These are phyloP conservation scores for Theileria sp. DNA, from an alignment of 169 alveolate species.

Conservation along the genomic window DNA sequence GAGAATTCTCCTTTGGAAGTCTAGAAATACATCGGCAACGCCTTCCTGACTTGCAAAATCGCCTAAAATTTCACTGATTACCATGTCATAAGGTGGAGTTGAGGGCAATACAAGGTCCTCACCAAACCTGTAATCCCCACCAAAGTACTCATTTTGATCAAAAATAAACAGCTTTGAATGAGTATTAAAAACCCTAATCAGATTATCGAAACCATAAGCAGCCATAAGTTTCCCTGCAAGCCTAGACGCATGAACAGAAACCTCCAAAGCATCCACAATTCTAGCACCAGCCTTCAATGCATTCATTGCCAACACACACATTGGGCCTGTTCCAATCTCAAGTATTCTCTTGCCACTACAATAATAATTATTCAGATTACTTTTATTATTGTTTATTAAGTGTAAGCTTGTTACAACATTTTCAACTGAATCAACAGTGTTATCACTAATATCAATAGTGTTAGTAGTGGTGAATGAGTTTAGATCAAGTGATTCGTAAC, in stretches of 20 bases:
- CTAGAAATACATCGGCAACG: constrained; percentile 81
- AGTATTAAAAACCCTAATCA: constrained; percentile 69
- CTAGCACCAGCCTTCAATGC: constrained; percentile 83
- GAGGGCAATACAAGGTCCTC: constrained; percentile 43
- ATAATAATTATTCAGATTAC: constrained; percentile 47
- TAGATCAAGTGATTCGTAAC: neutral
- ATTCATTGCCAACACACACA: constrained; percentile 79
- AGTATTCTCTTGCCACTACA: constrained; percentile 71
- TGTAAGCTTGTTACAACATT: constrained; percentile 15
- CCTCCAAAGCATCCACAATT: constrained; percentile 82
- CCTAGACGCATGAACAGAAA: constrained; percentile 74
- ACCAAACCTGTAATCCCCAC: neutral
- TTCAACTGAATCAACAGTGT: neutral
- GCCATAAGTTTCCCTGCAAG: constrained; percentile 76
- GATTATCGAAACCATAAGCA: constrained; percentile 74
- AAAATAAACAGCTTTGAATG: constrained; percentile 73
- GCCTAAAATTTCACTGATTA: constrained; percentile 82
- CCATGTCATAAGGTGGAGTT: constrained; percentile 75
- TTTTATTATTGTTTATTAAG: neutral
- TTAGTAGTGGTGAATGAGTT: neutral
- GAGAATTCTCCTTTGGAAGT: constrained; percentile 75
- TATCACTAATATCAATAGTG: constrained; percentile 19
- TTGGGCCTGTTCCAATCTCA: constrained; percentile 85
- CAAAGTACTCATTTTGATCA: constrained; percentile 46
- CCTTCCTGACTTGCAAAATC: constrained; percentile 86